phyloP scores from a whole-genome alignment of 2,329 filamentous ascomycete genomes.

The Trichoderma cornu-damae region DNA sequence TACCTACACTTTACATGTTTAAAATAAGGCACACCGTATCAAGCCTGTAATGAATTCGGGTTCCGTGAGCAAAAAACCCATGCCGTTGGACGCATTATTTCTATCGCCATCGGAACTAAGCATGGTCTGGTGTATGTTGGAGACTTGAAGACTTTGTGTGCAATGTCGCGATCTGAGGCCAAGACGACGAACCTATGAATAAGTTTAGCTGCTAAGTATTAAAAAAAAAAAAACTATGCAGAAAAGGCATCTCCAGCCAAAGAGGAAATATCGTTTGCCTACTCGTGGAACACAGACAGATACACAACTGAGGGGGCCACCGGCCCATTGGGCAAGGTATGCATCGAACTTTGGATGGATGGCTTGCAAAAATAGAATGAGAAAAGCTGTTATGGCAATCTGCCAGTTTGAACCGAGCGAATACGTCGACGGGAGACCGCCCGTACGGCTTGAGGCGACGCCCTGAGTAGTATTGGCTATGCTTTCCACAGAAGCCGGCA shows the following conservation, averaged over 20 bases:
- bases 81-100: slow-evolving; percentile 14
- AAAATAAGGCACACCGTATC: too few species aligned
- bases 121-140: slow-evolving; percentile 7
- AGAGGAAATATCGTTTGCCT: not conserved
- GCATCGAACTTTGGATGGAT: slow-evolving; percentile 11
- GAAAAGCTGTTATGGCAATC: not conserved
- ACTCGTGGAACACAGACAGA: slow-evolving; percentile 15
- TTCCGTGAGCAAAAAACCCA: slow-evolving; percentile 15
- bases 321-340: slow-evolving; percentile 4
- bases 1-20: too few species aligned
- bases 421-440: not conserved
- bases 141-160: slow-evolving; percentile 14
- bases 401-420: not conserved
- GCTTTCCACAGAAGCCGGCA: not conserved
- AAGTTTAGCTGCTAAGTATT: not conserved
- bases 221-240: too few species aligned
- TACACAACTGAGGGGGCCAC: slow-evolving; percentile 6
- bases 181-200: slow-evolving; percentile 5
- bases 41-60: slow-evolving; percentile 5
- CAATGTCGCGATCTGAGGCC: slow-evolving; percentile 4
- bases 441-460: not conserved
- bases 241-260: too few species aligned
- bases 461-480: not conserved
- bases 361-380: slow-evolving; percentile 6
- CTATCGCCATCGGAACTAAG: slow-evolving; percentile 9